These are phyloP conservation scores for Circinella minor DNA, from an alignment of 371 early-diverging fungal species.

Conservation along the genomic window DNA sequence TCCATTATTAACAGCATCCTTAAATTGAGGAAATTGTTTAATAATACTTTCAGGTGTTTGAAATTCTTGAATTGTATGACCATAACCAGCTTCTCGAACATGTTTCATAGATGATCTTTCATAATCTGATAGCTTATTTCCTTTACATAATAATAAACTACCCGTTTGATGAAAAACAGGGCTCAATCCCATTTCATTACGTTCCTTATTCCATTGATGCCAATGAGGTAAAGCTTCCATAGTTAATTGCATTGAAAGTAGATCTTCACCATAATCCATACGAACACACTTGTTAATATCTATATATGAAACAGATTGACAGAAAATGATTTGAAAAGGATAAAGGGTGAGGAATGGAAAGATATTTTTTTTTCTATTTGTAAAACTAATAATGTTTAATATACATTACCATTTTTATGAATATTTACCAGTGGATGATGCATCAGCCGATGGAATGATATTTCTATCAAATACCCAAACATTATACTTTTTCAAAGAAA, in stretches of 20 bases:
- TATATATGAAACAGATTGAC: constrained; percentile 3
- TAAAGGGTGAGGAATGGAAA: too few relatives aligned
- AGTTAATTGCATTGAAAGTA: constrained; percentile 46
- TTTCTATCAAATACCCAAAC: constrained; percentile 52
- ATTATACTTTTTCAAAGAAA: constrained; percentile 38
- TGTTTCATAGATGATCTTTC: constrained; percentile 33
- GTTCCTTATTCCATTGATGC: constrained; percentile 59
- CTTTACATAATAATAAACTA: constrained; percentile 35
- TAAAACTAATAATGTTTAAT: too few relatives aligned
- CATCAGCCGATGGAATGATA: constrained; percentile 48
- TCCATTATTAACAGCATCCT: constrained; percentile 35
- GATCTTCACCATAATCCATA: constrained; percentile 52
- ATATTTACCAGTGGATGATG: constrained; percentile 43
- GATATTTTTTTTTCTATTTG: too few relatives aligned
- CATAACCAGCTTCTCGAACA: constrained; percentile 44
- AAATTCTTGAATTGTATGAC: constrained; percentile 38
- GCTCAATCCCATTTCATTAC: constrained; percentile 22
- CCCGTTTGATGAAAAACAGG: constrained; percentile 50
- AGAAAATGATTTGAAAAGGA: background rate
- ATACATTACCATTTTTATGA: background rate
- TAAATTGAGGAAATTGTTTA: constrained; percentile 36
- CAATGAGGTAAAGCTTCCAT: constrained; percentile 49
- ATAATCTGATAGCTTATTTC: constrained; percentile 37
- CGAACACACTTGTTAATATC: constrained; percentile 62
- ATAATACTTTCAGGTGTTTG: constrained; percentile 28